Evolutionary conservation across 306 rosid species (phyloP).

Genomic region (Rosa rugosa): DNA sequence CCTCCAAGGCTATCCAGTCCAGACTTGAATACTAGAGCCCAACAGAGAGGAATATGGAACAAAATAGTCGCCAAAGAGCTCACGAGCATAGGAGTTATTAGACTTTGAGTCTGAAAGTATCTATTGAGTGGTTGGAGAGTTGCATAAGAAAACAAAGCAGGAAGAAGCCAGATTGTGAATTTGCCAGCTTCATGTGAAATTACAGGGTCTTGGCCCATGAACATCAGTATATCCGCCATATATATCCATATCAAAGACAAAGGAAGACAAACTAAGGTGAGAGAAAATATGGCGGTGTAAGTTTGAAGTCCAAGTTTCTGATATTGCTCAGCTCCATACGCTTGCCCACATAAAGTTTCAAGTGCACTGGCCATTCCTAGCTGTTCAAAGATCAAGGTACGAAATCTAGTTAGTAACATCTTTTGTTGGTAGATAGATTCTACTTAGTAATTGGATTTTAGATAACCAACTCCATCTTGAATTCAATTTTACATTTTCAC

Average conservation of each 20-base stretch:
- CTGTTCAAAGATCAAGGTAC: slow-evolving; percentile 21
- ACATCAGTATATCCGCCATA: slow-evolving; percentile 45
- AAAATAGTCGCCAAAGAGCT: slow-evolving; percentile 33
- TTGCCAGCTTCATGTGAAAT: slow-evolving; percentile 60
- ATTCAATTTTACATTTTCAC: not conserved
- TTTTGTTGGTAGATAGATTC: not conserved
- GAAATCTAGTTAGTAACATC: not conserved
- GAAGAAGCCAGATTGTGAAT: slow-evolving; percentile 53
- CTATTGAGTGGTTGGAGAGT: slow-evolving; percentile 45
- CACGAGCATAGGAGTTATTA: slow-evolving; percentile 49
- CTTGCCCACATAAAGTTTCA: slow-evolving; percentile 60
- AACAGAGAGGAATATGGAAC: slow-evolving; percentile 49
- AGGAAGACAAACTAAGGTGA: slow-evolving; percentile 44
- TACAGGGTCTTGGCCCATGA: slow-evolving; percentile 60
- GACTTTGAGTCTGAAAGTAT: slow-evolving; percentile 57
- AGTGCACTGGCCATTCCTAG: slow-evolving; percentile 58
- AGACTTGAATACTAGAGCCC: slow-evolving; percentile 53
- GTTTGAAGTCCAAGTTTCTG: slow-evolving; percentile 44
- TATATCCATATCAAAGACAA: slow-evolving; percentile 44
- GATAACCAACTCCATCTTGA: not conserved
- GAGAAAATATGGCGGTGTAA: slow-evolving; percentile 56
- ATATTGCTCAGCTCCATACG: slow-evolving; percentile 56
- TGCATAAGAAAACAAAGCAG: slow-evolving; percentile 52
- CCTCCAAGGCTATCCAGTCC: slow-evolving; percentile 47
- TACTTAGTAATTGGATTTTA: not conserved